Base-by-base conservation (phyloP, 2,329 filamentous ascomycete species). In the Balansia obtecta region DNA sequence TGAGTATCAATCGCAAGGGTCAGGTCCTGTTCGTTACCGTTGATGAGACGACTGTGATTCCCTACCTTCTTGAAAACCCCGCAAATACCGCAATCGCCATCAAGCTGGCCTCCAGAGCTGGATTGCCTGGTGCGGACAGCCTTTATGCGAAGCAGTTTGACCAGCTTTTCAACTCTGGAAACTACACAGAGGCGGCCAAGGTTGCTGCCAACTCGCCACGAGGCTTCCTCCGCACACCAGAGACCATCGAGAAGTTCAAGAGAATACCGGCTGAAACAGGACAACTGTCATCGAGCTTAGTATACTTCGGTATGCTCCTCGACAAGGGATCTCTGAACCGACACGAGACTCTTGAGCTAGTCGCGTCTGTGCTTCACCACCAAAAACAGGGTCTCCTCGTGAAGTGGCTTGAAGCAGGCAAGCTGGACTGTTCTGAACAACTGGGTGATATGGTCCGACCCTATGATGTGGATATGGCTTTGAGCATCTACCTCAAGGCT, bases 191-290 rank as follows among this genome's bases (percentile, higher is more conserved):
- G 62, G 93, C 93, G 52, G 93, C 93, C 47, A 96, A 95, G 76
- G 85, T 95, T 60, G 94, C 93, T 43, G 94, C 93, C 47, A 95
- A 94, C 74, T 98, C 93, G 2, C 93, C 93, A 3, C 83, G 91
- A 52, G 93, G 93, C 45, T 98, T 98, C 74, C 76, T 98, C 50
- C 87, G 93, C 57, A 97, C 91, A 2, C 78, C 88, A 20, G 88
- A 95, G 63, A 98, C 93, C 7, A 97, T 98, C 65, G 90, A 96
- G 70, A 84, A 86, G 60, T 94, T 98, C 73, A 97, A 97, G 79
- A 81, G 80, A 50, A 76, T 94, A 15, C 88, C 88, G 13, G 79
- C 83, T 54, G 81, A 86, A 58, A 83, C 83, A 34, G 88, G 88
- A 43, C 86, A 94, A 65, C 88, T 98, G 71, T 95, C 93, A 1